Evolutionary conservation across 352 stramenopile genomes (phyloP).

Genomic region (Pythium guiyangense): DNA sequence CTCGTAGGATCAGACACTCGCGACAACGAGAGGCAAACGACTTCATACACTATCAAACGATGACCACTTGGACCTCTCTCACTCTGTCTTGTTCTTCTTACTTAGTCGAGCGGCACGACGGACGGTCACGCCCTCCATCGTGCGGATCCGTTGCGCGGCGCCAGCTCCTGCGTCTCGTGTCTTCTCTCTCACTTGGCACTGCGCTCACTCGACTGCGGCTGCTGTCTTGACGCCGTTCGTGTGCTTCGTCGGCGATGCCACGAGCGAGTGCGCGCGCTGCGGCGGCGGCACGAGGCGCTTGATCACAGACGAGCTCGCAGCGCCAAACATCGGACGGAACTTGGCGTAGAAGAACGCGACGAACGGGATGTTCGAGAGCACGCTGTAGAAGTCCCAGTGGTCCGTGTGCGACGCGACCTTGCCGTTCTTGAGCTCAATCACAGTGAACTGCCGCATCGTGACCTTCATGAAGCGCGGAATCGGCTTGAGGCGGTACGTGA

Average conservation of each 20-base stretch:
- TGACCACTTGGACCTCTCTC: not conserved
- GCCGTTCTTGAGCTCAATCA: conserved; percentile 80
- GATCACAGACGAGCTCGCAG: conserved; percentile 66
- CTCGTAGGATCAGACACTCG: conserved; percentile 1
- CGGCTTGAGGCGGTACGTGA: conserved; percentile 69
- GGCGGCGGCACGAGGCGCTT: conserved; percentile 46
- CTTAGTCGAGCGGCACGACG: no score
- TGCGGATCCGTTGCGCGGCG: not conserved
- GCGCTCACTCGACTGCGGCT: conserved; percentile 26
- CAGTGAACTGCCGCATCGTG: conserved; percentile 71
- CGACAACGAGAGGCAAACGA: not conserved
- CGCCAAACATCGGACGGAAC: conserved; percentile 69
- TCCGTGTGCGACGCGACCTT: conserved; percentile 80
- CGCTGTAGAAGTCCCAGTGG: conserved; percentile 82
- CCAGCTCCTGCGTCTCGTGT: not conserved
- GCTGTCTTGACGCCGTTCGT: conserved; percentile 12
- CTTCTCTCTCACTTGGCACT: not conserved
- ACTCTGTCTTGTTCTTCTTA: not conserved
- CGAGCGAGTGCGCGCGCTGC: conserved; percentile 13
- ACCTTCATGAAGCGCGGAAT: conserved; percentile 73
- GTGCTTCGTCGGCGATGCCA: conserved; percentile 10
- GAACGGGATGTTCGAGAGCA: conserved; percentile 74
- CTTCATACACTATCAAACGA: not conserved
- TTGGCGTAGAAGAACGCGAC: conserved; percentile 78
- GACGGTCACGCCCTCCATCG: not conserved